Conservation (phyloP, 1,284 basidiomycete species). For the Trichosporon asahii region DNA sequence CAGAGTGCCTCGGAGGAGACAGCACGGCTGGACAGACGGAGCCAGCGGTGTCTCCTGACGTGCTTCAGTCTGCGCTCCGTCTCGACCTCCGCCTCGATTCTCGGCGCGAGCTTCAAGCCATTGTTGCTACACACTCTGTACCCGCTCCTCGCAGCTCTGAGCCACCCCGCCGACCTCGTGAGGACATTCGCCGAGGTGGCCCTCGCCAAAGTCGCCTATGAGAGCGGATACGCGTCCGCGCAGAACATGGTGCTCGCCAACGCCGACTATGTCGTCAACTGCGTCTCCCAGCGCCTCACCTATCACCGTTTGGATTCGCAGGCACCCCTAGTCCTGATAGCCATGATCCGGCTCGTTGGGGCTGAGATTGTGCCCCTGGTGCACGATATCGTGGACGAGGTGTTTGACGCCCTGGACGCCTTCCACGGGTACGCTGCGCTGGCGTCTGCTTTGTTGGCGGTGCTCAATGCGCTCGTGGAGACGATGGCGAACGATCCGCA, state of each 20-base stretch:
- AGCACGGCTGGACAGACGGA: constrained; percentile 42
- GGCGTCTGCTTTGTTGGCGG: constrained; percentile 54
- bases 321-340: constrained; percentile 63
- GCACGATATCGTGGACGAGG: constrained; percentile 87
- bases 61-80: constrained; percentile 68
- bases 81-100: constrained; percentile 63
- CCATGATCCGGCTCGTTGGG: constrained; percentile 80
- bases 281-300: constrained; percentile 73
- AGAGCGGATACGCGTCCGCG: constrained; percentile 75
- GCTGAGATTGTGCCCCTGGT: constrained; percentile 77
- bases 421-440: constrained; percentile 76
- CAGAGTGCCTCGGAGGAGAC: constrained; percentile 34
- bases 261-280: constrained; percentile 89
- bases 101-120: constrained; percentile 56
- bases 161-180: constrained; percentile 65
- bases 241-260: constrained; percentile 82
- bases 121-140: constrained; percentile 77
- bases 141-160: constrained; percentile 72
- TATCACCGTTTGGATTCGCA: constrained; percentile 66
- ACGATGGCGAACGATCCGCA: constrained; percentile 69
- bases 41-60: constrained; percentile 57
- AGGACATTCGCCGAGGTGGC: constrained; percentile 68
- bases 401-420: constrained; percentile 88
- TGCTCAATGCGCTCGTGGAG: constrained; percentile 81
- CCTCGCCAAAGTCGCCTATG: constrained; percentile 64